phyloP scores from a whole-genome alignment of 306 rosid species.

The Acacia confusa region DNA sequence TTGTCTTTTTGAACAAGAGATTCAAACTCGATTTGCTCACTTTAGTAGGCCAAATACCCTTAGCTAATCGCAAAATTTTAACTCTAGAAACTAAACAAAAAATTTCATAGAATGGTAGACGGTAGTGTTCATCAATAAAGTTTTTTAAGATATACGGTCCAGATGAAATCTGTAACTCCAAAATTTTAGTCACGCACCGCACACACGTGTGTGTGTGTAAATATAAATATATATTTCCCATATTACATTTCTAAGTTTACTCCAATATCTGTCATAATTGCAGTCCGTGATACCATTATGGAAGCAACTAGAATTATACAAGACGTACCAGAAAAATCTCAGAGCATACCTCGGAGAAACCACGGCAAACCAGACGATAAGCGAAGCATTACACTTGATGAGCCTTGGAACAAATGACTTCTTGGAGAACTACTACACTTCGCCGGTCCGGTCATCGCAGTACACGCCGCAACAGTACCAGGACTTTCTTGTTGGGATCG shows the following conservation, averaged over 20 bases:
- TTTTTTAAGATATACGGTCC: not conserved
- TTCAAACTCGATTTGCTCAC: too few relatives aligned
- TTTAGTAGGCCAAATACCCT: too few relatives aligned
- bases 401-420: slow-evolving; percentile 93
- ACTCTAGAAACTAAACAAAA: not conserved
- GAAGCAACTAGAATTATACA: slow-evolving; percentile 79
- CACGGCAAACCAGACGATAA: slow-evolving; percentile 45
- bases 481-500: slow-evolving; percentile 58
- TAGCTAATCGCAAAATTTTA: too few relatives aligned
- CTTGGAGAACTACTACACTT: slow-evolving; percentile 72
- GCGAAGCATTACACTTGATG: slow-evolving; percentile 57
- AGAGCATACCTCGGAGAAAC: slow-evolving; percentile 55
- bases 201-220: too few relatives aligned
- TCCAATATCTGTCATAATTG: not conserved
- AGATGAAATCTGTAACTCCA: not conserved
- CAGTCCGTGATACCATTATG: slow-evolving; percentile 86
- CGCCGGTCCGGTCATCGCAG: slow-evolving; percentile 50
- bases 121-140: not conserved
- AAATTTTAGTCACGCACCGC: not conserved
- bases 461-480: slow-evolving; percentile 57
- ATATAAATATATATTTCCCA: too few relatives aligned
- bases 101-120: not conserved
- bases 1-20: too few relatives aligned
- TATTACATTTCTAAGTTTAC: not conserved
- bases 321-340: slow-evolving; percentile 61